A percentile compares a stretch with the other conserved stretches of the same genome.
These are phyloP conservation scores for Platanus orientalis DNA, from an alignment of 164 flowering plant genomes.

Conservation along the genomic window DNA sequence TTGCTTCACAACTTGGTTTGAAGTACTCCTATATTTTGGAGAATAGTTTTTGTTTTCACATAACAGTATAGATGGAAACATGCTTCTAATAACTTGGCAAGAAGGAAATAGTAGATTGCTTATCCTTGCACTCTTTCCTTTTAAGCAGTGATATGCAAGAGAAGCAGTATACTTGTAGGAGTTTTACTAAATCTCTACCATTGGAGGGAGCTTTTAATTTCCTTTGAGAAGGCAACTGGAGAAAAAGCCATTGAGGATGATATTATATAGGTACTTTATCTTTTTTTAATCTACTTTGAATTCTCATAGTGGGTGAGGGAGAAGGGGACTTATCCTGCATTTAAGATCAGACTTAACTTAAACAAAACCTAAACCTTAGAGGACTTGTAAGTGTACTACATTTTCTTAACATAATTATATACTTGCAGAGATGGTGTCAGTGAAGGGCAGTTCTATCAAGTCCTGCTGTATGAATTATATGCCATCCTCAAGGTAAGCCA, in stretches of 20 bases:
- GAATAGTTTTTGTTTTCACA: too few species aligned
- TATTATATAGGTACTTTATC: constrained; percentile 47
- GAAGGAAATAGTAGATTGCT: too few species aligned
- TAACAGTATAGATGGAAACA: too few species aligned
- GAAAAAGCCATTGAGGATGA: constrained; percentile 53
- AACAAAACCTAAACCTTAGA: neutral
- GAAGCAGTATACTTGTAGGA: too few species aligned
- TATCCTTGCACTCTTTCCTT: too few species aligned
- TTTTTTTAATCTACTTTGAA: neutral
- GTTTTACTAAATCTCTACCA: neutral
- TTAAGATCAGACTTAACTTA: neutral
- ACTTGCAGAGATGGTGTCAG: constrained; percentile 47
- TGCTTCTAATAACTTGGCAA: too few species aligned
- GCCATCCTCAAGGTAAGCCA: constrained; percentile 47
- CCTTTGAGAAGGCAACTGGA: constrained; percentile 54
- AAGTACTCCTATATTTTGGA: neutral
- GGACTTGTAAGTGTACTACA: neutral
- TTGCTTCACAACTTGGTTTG: neutral
- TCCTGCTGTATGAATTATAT: constrained; percentile 42
- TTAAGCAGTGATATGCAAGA: too few species aligned
- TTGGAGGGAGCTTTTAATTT: constrained; percentile 56
- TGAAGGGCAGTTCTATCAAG: constrained; percentile 58
- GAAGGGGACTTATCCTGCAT: neutral
- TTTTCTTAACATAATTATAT: too few species aligned
- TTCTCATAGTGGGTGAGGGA: neutral